phyloP scores from a whole-genome alignment of 1,139 yeast genomes.

The Sugiyamaella grinbergsii region DNA sequence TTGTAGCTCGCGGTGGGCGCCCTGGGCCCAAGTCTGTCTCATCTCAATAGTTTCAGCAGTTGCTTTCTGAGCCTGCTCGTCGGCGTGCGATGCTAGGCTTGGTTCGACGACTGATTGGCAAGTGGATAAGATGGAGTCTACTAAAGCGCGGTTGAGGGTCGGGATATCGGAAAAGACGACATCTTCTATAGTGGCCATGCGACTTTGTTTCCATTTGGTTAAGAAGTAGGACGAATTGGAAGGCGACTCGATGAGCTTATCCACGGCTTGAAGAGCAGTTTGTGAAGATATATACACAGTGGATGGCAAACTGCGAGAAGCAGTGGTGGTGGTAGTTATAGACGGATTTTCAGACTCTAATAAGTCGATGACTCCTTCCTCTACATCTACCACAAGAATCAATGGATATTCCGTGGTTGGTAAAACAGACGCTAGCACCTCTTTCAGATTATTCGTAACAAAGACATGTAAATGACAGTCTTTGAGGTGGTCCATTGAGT shows the following conservation, averaged over 20 bases:
- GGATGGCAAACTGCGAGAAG: slow-evolving; percentile 14
- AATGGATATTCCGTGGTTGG: slow-evolving; percentile 25
- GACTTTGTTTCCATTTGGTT: slow-evolving; percentile 33
- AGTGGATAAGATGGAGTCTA: slow-evolving; percentile 34
- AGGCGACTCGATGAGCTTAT: slow-evolving; percentile 37
- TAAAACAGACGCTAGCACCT: slow-evolving; percentile 17
- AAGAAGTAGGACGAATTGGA: slow-evolving; percentile 36
- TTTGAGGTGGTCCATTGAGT: slow-evolving; percentile 39
- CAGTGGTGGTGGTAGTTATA: slow-evolving; percentile 4
- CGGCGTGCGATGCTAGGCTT: slow-evolving; percentile 20
- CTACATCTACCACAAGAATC: slow-evolving; percentile 32
- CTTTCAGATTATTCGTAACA: slow-evolving; percentile 29
- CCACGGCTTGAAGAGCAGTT: slow-evolving; percentile 35
- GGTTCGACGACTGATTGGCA: slow-evolving; percentile 36
- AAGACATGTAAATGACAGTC: slow-evolving; percentile 40
- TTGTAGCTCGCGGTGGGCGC: slow-evolving; percentile 46
- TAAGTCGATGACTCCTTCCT: slow-evolving; percentile 19
- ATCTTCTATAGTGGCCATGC: slow-evolving; percentile 32
- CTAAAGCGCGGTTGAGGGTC: slow-evolving; percentile 28
- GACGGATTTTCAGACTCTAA: slow-evolving; percentile 15
- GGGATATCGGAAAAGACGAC: slow-evolving; percentile 29
- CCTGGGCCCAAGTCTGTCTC: slow-evolving; percentile 41
- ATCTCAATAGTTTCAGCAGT: slow-evolving; percentile 29
- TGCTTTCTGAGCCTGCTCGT: slow-evolving; percentile 27
- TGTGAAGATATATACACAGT: slow-evolving; percentile 30